Percentiles rank a stretch among this genome's conserved stretches.
Evolutionary conservation across 1,284 basidiomycete species (phyloP).

Genomic region (Dichomitus squalens): DNA sequence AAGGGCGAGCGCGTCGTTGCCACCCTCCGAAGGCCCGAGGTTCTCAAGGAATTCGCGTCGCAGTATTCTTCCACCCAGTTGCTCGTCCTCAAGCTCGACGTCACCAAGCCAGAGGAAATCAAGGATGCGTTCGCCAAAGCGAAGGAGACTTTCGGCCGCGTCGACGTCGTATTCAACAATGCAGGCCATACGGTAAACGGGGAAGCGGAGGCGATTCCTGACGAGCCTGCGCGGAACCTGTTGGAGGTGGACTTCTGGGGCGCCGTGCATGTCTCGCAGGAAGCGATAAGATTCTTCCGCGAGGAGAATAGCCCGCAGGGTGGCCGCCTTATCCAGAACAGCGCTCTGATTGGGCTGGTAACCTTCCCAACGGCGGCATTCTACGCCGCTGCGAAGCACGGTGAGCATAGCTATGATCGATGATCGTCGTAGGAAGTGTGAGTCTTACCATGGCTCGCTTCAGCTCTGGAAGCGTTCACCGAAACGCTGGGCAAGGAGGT

Average conservation of each 20-base stretch:
- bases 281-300: constrained; percentile 40
- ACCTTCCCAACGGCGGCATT: constrained; percentile 29
- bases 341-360: constrained; percentile 31
- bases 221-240: constrained; percentile 32
- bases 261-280: constrained; percentile 34
- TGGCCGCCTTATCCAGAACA: constrained; percentile 36
- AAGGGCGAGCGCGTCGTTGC: constrained; percentile 36
- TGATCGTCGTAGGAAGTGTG: not conserved
- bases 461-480: constrained; percentile 40
- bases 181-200: constrained; percentile 31
- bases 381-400: constrained; percentile 34
- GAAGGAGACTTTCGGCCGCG: constrained; percentile 38
- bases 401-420: constrained; percentile 15
- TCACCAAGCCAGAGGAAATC: constrained; percentile 35
- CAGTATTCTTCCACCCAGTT: constrained; percentile 18
- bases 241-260: constrained; percentile 46
- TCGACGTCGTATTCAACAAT: constrained; percentile 49
- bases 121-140: constrained; percentile 36
- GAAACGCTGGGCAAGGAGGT: constrained; percentile 32
- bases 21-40: constrained; percentile 34
- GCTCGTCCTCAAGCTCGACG: constrained; percentile 43
- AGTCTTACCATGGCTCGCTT: no score
- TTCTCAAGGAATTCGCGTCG: constrained; percentile 24
- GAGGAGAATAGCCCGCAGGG: constrained; percentile 39
- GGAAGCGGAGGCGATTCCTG: constrained; percentile 34